These are phyloP conservation scores for Pleurotus pulmonarius DNA, from an alignment of 768 basidiomycete species.

Conservation along the genomic window DNA sequence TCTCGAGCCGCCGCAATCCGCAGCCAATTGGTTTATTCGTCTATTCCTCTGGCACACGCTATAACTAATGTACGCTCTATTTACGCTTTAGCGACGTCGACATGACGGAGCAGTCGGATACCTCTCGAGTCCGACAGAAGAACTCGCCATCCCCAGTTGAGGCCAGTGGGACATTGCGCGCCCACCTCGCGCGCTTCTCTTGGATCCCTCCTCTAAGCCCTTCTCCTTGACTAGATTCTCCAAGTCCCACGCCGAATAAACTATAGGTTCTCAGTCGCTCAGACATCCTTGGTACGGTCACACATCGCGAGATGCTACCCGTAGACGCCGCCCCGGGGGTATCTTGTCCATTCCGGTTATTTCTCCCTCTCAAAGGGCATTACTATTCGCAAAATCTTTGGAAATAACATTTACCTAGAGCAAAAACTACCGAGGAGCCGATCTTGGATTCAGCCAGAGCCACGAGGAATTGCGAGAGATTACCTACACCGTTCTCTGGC, in stretches of 20 bases:
- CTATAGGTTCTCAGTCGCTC: background rate
- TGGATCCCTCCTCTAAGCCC: conserved; percentile 2
- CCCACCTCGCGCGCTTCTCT: background rate
- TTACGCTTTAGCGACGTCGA: background rate
- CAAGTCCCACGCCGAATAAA: background rate
- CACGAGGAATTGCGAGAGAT: background rate
- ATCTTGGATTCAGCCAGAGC: background rate
- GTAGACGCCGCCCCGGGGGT: background rate
- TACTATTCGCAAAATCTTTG: background rate
- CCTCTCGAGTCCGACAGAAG: conserved; percentile 1
- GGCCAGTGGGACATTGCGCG: background rate
- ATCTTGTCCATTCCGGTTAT: background rate
- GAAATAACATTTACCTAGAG: too few relatives aligned
- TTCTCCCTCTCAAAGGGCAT: background rate
- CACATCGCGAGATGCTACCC: background rate
- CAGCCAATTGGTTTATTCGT: background rate
- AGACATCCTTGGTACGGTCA: background rate
- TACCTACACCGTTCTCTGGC: background rate
- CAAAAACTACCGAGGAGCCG: conserved; percentile 1
- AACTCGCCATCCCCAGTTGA: background rate
- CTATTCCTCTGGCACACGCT: background rate
- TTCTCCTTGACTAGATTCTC: background rate
- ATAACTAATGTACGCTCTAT: background rate
- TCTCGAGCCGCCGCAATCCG: background rate
- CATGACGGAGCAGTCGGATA: background rate